Evolutionary conservation across 2,329 filamentous ascomycete genomes (phyloP).

Genomic region (Fusarium sp.): DNA sequence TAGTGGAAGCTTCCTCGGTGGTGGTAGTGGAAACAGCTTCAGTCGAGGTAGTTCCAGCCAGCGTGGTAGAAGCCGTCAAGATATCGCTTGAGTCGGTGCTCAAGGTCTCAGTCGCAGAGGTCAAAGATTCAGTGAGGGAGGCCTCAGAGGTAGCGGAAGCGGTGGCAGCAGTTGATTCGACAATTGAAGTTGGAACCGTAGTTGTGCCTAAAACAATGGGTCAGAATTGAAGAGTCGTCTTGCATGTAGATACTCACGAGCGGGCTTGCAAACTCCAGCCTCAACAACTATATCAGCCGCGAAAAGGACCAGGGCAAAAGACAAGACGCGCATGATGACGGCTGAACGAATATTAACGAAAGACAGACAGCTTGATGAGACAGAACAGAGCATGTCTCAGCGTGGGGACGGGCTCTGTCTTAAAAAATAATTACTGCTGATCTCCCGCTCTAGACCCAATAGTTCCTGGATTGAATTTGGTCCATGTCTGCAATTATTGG

Average conservation of each 20-base stretch:
- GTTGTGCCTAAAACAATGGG: background rate
- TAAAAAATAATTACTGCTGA: background rate
- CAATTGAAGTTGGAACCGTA: background rate
- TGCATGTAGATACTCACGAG: background rate
- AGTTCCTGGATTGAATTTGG: background rate
- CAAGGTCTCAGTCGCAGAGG: background rate
- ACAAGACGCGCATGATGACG: background rate
- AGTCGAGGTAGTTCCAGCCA: background rate
- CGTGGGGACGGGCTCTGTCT: background rate
- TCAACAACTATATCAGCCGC: background rate
- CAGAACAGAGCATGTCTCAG: background rate
- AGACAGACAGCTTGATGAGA: background rate
- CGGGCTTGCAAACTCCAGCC: conserved; percentile 12
- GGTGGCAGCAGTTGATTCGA: background rate
- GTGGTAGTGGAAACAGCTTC: too few species aligned
- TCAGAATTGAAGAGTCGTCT: background rate
- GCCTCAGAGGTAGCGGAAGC: background rate
- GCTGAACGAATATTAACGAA: conserved; percentile 4
- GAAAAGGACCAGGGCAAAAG: background rate
- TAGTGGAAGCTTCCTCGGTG: background rate
- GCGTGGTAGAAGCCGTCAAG: background rate
- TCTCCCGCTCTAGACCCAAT: too few species aligned
- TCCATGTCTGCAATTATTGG: background rate
- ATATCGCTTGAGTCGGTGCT: background rate
- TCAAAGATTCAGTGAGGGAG: background rate